phyloP scores from a whole-genome alignment of 2,329 filamentous ascomycete genomes.

The Fusarium annulatum region DNA sequence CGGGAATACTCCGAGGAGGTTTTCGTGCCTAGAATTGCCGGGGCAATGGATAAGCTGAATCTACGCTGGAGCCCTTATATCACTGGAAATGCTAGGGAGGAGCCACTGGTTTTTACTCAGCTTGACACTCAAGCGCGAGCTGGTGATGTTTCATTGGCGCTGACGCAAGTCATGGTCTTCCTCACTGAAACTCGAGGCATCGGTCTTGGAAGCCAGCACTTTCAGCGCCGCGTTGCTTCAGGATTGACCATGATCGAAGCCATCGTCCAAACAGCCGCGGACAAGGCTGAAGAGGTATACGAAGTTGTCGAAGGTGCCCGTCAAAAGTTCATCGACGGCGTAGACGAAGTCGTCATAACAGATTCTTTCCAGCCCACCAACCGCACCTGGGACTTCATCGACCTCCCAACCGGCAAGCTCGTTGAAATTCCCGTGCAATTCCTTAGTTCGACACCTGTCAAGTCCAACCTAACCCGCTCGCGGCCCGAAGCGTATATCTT shows the following conservation, averaged over 20 bases:
- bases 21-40: conserved; percentile 37
- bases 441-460: conserved; percentile 40
- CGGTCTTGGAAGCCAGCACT: conserved; percentile 47
- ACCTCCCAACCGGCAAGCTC: conserved; percentile 40
- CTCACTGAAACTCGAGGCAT: conserved; percentile 46
- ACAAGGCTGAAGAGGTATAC: conserved; percentile 34
- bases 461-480: conserved; percentile 41
- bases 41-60: conserved; percentile 34
- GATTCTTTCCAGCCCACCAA: conserved; percentile 36
- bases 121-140: conserved; percentile 42
- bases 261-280: conserved; percentile 42
- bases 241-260: conserved; percentile 41
- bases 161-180: conserved; percentile 44
- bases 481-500: conserved; percentile 46
- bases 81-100: conserved; percentile 19
- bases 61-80: conserved; percentile 46
- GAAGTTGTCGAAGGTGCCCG: conserved; percentile 39
- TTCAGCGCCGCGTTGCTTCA: conserved; percentile 47
- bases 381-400: conserved; percentile 44
- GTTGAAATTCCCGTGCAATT: conserved; percentile 41
- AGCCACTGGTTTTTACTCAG: conserved; percentile 41
- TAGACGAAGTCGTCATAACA: conserved; percentile 44
- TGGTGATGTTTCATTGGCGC: conserved; percentile 42
- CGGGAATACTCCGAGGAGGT: conserved; percentile 37
- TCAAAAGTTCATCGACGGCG: conserved; percentile 33